Evolutionary conservation across 345 rosid genomes (phyloP), one percentile per base, ranked within the genome.

Genomic region (Melaleuca quinquenervia): DNA sequence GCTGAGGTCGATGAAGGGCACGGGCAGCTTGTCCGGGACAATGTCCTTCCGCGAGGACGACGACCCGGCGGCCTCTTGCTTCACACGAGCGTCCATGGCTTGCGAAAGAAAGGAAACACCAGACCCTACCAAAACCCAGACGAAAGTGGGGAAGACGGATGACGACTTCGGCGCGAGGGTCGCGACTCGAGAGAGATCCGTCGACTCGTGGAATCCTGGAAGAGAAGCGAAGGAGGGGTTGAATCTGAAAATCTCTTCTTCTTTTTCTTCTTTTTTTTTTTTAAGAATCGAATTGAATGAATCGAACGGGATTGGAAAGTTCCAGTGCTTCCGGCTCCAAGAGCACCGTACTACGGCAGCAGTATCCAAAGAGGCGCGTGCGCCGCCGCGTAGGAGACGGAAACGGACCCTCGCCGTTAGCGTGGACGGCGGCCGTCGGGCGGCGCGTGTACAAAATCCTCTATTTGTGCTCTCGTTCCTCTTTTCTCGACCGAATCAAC

Each of bases 1-100:
- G 50, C 94, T 91, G 83, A 96, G 94, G 26, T 93, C 92, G 92
- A 95, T 90, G 5, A 94, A 84, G 14, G 92, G 60, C 24, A 76
- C 56, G 22, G 90, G 84, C 13, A 12, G 49, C 16, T 54, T 84
- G 85, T 82, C 49, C 32, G 41, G 83, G 60, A 41, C 82, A 21
- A 88, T 41, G 27, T 64, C 52, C 48, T 52, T 83, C n/a, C 22
- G 87, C 13, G 87, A 48, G 56, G 24, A 85, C 32, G 49, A 32
- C 48, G 90, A 45, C 27, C 82, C 93, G 12, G 20, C 41, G 36
- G 80, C 74, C 89, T 96, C 96, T 75, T 85, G 87, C 90, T 95
- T 93, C 50, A 91, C 91, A 9, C 83, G 85, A 86, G 36, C 83
- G 50, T 89, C 91, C 97, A 93, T 93, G 44, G 41, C 41, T 41